Evolutionary conservation across 106 monocot species (phyloP).

Genomic region (Allium fistulosum): DNA sequence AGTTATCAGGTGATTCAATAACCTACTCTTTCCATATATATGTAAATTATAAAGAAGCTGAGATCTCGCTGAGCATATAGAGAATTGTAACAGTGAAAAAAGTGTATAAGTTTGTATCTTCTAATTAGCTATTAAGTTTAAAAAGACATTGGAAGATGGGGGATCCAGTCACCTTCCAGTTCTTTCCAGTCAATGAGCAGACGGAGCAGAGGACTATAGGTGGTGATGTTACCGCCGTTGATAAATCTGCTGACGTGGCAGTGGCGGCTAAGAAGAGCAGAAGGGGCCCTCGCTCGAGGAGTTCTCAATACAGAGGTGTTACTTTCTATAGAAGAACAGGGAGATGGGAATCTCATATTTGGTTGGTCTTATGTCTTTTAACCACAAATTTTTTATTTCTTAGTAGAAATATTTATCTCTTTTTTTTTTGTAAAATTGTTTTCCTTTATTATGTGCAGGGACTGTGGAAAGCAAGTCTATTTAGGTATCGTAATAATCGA

Average conservation of each 20-base stretch:
- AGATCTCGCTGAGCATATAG: slow-evolving; percentile 2
- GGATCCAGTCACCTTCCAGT: slow-evolving; percentile 40
- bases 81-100: background rate
- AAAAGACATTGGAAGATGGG: background rate
- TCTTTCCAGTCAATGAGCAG: slow-evolving; percentile 28
- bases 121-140: too few relatives aligned
- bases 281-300: slow-evolving; percentile 83
- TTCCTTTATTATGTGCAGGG: slow-evolving; percentile 21
- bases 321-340: slow-evolving; percentile 96
- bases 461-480: slow-evolving; percentile 64
- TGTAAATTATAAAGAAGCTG: background rate
- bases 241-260: slow-evolving; percentile 2
- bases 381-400: background rate
- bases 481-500: slow-evolving; percentile 19
- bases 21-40: background rate
- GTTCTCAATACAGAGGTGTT: slow-evolving; percentile 94
- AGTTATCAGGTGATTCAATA: too few relatives aligned
- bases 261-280: slow-evolving; percentile 38
- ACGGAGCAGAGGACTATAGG: background rate
- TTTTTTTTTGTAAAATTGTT: background rate
- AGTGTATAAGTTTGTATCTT: background rate
- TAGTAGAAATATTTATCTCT: too few relatives aligned
- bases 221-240: background rate
- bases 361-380: slow-evolving; percentile 35
- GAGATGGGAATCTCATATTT: slow-evolving; percentile 98